Conservation (phyloP, 164 flowering plant genomes). For the Dillenia suffruticosa region DNA sequence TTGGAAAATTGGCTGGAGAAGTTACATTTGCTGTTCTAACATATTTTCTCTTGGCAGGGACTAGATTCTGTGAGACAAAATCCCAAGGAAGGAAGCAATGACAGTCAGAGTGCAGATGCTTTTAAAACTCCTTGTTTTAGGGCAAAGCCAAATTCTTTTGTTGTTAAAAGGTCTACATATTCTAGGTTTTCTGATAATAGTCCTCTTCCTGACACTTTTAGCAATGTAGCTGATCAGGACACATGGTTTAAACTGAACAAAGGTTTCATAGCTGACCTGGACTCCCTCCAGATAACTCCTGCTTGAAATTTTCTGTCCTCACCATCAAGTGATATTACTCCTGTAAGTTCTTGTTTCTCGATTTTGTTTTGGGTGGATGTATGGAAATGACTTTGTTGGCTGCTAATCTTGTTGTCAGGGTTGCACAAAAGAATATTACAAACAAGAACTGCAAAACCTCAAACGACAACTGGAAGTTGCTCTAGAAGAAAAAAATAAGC, state of each 20-base stretch:
- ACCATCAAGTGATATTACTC: conserved; percentile 40
- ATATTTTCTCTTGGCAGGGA: conserved; percentile 15
- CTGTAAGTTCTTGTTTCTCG: conserved; percentile 38
- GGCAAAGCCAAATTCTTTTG: conserved; percentile 58
- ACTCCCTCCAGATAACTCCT: conserved; percentile 68
- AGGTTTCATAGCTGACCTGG: conserved; percentile 78
- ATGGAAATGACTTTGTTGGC: neutral
- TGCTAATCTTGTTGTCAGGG: conserved; percentile 29
- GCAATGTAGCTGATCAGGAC: conserved; percentile 87
- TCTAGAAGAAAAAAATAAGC: conserved; percentile 55
- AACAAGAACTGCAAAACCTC: conserved; percentile 49
- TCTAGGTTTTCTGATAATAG: conserved; percentile 57
- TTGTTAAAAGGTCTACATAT: conserved; percentile 58
- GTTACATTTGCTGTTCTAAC: too few relatives aligned
- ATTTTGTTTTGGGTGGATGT: neutral
- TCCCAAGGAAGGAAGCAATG: conserved; percentile 34
- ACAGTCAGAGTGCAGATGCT: conserved; percentile 35
- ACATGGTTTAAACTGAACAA: conserved; percentile 87
- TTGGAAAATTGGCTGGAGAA: too few relatives aligned
- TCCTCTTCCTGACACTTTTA: conserved; percentile 72
- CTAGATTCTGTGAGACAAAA: conserved; percentile 26
- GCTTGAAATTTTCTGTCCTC: conserved; percentile 60
- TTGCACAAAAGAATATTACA: conserved; percentile 31
- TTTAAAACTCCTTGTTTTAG: conserved; percentile 68
- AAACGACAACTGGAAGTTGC: conserved; percentile 53